Base-by-base conservation (phyloP, 306 rosid species). In the Fragaria vesca region DNA sequence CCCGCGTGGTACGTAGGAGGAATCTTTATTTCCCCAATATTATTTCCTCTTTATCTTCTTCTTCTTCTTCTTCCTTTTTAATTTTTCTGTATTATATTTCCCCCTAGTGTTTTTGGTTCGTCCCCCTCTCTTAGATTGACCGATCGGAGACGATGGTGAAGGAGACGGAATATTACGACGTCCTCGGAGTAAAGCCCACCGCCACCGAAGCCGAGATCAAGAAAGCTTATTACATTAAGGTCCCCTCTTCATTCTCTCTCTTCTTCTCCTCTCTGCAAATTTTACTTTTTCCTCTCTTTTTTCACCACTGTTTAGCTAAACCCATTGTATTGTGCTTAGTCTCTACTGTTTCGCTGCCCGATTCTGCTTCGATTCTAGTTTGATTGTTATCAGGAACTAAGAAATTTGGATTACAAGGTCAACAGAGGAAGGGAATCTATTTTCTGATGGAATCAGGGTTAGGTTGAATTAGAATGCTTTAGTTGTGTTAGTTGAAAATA, bases 181-280 rank as follows among this genome's bases (percentile, higher is more conserved):
- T 95, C 62, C 89, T 95, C 58, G 99, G 97, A 76, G 93, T 95
- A 62, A 91, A 86, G 62, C 97, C 99, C 40, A 74, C 85, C 8
- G 99, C 97, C 28, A 71, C 99, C 54, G 99, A 95, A 82, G 83
- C 97, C 46, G 99, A 95, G 87, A 95, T 95, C 77, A 95, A 95
- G 87, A 95, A 95, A 85, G 99, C 99, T 67, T 95, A 95, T 84
- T 95, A 95, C 83, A 87, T 95, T 63, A 95, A 91, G 99, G 99
- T 94, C 54, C 10, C 72, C 74, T 34, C 28, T 52, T 69, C 8
- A 43, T 43, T 45, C 13, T 11, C 3, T 57, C 26, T 55, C 54
- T 65, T 11, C 34, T 42, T 12, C 6, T 46, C 21, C 4, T 32
- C 72, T 73, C 42, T 40, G 52, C 65, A 52, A 38, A 32, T 32